phyloP scores from a whole-genome alignment of 2,329 filamentous ascomycete species.

The Hypoxylon sp. region DNA sequence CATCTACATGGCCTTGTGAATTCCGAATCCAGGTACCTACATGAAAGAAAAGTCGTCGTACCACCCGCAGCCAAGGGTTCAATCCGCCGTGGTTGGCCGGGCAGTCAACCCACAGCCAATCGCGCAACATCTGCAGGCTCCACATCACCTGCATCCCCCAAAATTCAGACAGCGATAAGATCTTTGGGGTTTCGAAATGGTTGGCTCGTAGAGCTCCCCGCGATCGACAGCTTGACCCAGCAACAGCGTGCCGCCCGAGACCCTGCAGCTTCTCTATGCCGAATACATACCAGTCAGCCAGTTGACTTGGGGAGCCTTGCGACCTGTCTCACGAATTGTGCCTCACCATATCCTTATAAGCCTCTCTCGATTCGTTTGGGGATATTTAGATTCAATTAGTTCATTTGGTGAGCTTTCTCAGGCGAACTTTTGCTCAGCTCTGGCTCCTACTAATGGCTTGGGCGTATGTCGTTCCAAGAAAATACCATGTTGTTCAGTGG shows the following conservation, averaged over 20 bases:
- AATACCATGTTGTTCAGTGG: neutral
- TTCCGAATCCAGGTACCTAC: constrained; percentile 20
- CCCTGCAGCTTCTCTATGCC: constrained; percentile 15
- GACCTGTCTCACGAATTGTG: constrained; percentile 4
- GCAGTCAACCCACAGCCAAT: constrained; percentile 34
- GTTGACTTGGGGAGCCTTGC: constrained; percentile 13
- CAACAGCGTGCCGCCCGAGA: constrained; percentile 29
- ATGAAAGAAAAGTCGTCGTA: constrained; percentile 17
- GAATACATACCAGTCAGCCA: constrained; percentile 17
- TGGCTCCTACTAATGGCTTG: neutral
- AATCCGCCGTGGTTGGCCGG: constrained; percentile 33
- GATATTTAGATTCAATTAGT: neutral
- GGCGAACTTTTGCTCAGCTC: neutral
- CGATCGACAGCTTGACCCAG: constrained; percentile 31
- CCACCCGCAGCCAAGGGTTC: neutral
- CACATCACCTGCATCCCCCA: constrained; percentile 14
- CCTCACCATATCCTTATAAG: neutral
- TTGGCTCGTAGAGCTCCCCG: constrained; percentile 21
- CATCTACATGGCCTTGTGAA: constrained; percentile 1
- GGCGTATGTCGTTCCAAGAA: neutral
- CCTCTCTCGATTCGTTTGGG: neutral
- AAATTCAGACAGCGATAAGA: constrained; percentile 26
- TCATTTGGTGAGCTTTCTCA: neutral
- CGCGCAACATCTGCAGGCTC: constrained; percentile 5
- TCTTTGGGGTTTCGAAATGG: constrained; percentile 17